Evolutionary conservation across 1,139 yeast species (phyloP).

Genomic region (Zygoascus meyerae): DNA sequence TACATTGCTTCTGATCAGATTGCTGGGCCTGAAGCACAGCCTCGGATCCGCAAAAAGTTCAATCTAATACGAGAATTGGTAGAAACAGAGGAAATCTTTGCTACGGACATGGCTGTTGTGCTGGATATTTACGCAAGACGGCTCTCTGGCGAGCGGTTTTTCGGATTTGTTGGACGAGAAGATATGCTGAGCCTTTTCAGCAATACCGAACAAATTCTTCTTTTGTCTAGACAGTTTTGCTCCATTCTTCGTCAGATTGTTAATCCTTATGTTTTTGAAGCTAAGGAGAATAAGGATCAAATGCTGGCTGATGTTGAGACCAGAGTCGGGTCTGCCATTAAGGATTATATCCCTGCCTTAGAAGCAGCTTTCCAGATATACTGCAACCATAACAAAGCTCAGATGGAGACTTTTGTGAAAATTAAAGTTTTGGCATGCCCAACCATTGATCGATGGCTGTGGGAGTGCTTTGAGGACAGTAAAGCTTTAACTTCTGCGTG

Average conservation of each 20-base stretch:
- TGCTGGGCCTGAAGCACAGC: constrained; percentile 17
- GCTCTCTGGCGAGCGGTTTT: constrained; percentile 24
- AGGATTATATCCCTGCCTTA: constrained; percentile 30
- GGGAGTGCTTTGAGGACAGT: constrained; percentile 27
- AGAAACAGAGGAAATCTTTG: constrained; percentile 33
- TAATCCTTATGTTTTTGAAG: constrained; percentile 24
- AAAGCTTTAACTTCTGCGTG: constrained; percentile 34
- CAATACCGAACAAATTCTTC: constrained; percentile 30
- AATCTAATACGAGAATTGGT: constrained; percentile 35
- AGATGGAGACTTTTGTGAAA: constrained; percentile 28
- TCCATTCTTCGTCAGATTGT: constrained; percentile 24
- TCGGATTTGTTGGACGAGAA: constrained; percentile 26
- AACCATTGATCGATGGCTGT: constrained; percentile 30
- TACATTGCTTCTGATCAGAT: neutral
- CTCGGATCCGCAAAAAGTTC: constrained; percentile 22
- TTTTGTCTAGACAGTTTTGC: constrained; percentile 27
- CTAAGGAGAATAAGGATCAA: constrained; percentile 13
- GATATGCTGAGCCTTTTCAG: constrained; percentile 30
- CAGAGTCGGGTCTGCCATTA: constrained; percentile 31
- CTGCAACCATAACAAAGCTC: constrained; percentile 30
- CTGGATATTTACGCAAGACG: constrained; percentile 28
- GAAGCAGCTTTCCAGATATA: constrained; percentile 32
- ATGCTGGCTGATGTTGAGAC: constrained; percentile 28
- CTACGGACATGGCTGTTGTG: constrained; percentile 33
- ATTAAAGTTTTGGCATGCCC: constrained; percentile 27